Base-by-base conservation (phyloP, 1,139 yeast genomes). In the Barnettozyma hawaiiensis region DNA sequence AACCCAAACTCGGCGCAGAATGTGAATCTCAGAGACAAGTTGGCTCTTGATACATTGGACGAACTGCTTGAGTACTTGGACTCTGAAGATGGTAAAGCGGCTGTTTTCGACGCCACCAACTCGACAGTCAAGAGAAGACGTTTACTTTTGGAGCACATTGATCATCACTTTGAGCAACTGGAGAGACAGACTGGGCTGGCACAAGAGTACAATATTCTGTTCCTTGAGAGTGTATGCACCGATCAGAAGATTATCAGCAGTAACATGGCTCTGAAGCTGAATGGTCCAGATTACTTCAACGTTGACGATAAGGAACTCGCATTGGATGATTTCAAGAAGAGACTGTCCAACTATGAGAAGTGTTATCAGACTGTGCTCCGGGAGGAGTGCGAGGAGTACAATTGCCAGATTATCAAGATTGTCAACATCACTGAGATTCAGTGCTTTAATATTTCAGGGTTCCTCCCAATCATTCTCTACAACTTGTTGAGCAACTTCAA, bases 361-460 rank as follows among this genome's bases (percentile, higher is more conserved):
- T 94, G 86, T 1, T 86, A 86, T 59, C 85, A 86, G 61, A 78
- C 95, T 1, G 81, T 86, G 28, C 83, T 81, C 46, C 81, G 76
- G 6, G 73, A 68, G 33, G 85, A 81, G 54, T 78, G 79, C 52
- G 16, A 23, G 7, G 40, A 19, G 20, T 7, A 15, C 5, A 18
- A 39, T 22, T 19, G 34, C n/a, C 94, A 84, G 59, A 86, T 82
- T 56, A 81, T 85, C 46, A 85, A 86, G 63, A 83, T 86, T 83
- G 83, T 86, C 46, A 84, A 86, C 58, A 95, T 85, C n/a, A 94
- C 94, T n/a, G 75, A 81, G 49, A 82, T 85, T 56, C 83, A 84
- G 38, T 86, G 82, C 35, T 85, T 76, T 60, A 85, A 86, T 59
- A 80, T 86, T 45, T 81, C 81, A 56, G 95, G 95, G 0, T 85